Conservation (phyloP, 108 stramenopile species). For the Skeletonema menzelii region DNA sequence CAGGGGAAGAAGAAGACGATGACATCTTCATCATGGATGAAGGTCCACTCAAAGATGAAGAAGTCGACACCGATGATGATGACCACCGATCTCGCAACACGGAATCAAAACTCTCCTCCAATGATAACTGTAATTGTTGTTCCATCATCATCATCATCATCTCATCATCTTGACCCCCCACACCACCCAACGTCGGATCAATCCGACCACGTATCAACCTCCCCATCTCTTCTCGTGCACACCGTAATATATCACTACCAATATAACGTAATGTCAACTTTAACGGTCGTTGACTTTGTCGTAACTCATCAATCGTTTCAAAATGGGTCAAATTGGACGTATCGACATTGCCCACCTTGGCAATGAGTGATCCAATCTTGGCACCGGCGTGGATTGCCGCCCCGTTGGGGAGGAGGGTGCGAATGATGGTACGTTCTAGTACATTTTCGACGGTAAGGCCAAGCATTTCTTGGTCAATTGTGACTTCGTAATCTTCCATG, state of each 20-base stretch:
- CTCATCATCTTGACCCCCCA: slow-evolving; percentile 25
- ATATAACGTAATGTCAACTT: slow-evolving; percentile 73
- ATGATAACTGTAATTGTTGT: no score
- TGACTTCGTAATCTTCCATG: slow-evolving; percentile 60
- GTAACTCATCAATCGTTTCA: slow-evolving; percentile 89
- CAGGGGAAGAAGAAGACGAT: slow-evolving; percentile 25
- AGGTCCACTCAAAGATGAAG: neutral
- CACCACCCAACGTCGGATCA: slow-evolving; percentile 33
- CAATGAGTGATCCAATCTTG: slow-evolving; percentile 79
- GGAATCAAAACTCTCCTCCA: slow-evolving; percentile 33
- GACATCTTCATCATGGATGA: slow-evolving; percentile 34
- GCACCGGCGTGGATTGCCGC: slow-evolving; percentile 85
- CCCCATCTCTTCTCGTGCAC: slow-evolving; percentile 87
- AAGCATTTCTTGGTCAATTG: slow-evolving; percentile 84
- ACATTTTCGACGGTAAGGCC: slow-evolving; percentile 92
- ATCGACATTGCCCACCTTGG: slow-evolving; percentile 81
- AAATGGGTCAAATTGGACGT: slow-evolving; percentile 87
- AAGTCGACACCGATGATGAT: neutral
- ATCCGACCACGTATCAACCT: slow-evolving; percentile 75
- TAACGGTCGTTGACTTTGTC: slow-evolving; percentile 81
- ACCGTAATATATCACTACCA: slow-evolving; percentile 60
- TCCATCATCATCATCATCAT: neutral
- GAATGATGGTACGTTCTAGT: slow-evolving; percentile 84
- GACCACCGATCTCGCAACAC: slow-evolving; percentile 37
- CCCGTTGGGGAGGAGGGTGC: slow-evolving; percentile 80